These are phyloP conservation scores for Pseudopithomyces chartarum DNA, from an alignment of 2,329 filamentous ascomycete genomes.

Conservation along the genomic window DNA sequence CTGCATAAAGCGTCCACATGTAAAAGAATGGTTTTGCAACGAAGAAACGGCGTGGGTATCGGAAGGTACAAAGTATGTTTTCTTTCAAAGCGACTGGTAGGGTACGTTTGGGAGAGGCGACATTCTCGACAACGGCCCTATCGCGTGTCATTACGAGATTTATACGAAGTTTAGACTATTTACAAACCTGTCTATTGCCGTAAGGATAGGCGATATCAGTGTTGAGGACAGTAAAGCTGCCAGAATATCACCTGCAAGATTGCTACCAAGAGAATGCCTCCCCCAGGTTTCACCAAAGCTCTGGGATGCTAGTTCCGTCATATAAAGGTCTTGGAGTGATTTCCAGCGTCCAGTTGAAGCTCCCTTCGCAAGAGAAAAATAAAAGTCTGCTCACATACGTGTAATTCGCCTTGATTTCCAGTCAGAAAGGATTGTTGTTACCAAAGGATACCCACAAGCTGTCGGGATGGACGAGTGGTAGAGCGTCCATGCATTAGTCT, in stretches of 20 bases:
- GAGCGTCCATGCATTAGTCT: too few relatives aligned
- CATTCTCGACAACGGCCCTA: slow-evolving; percentile 34
- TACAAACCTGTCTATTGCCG: slow-evolving; percentile 35
- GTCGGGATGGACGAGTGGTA: too few relatives aligned
- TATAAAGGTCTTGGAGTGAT: not conserved
- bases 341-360: not conserved
- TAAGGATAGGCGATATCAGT: slow-evolving; percentile 28
- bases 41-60: slow-evolving; percentile 30
- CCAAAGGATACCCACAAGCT: too few relatives aligned
- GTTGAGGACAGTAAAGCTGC: slow-evolving; percentile 32
- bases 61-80: slow-evolving; percentile 26
- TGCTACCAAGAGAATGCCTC: slow-evolving; percentile 10
- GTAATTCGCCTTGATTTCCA: not conserved
- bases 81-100: slow-evolving; percentile 21
- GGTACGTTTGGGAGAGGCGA: slow-evolving; percentile 21
- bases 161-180: not conserved
- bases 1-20: slow-evolving; percentile 35
- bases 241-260: slow-evolving; percentile 28
- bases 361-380: not conserved
- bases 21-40: slow-evolving; percentile 32
- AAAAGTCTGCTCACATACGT: not conserved
- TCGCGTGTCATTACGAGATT: slow-evolving; percentile 1
- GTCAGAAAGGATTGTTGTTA: too few relatives aligned
- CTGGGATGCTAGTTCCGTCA: slow-evolving; percentile 17
- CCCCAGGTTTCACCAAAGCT: slow-evolving; percentile 7